Evolutionary conservation across 192 early-diverging fungal genomes (phyloP), one percentile per base, ranked within the genome.

Genomic region (Coemansia sp.): DNA sequence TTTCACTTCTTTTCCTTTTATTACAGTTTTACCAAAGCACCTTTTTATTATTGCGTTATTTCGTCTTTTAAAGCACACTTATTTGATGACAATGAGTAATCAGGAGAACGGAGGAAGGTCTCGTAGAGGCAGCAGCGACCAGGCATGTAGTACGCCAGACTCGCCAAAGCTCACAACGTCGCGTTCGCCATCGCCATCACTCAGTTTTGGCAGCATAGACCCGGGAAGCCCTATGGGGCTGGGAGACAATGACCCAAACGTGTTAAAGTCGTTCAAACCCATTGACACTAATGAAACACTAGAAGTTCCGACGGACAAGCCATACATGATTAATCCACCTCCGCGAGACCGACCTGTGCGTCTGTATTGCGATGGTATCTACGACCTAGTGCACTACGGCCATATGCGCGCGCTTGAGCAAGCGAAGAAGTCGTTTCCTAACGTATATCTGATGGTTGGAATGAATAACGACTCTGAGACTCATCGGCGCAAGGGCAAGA

Each of bases 301-400:
- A 32, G 71, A 73, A 0, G 69, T 79, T 25, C 67, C 76, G 0
- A 67, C 64, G 0, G 71, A 62, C 76, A 69, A 65, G 58, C 75
- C 71, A 50, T 88, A 84, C 69, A 77, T 54, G 24, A 87, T 89
- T 60, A 89, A 89, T 65, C 54, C 81, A 62, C 84, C 88, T 49
- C 88, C 88, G 32, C 77, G 66, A n/a, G 88, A 86, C 74, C 84
- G 88, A 23, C 86, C 87, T 9, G 84, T 92, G 49, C 82, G 92
- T 31, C 84, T 94, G 56, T 94, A 94, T 76, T 90, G 87, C 67
- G 92, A 94, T 79, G 92, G 92, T 14, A 92, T 94, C 53, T 94
- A 89, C 73, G 91, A 92, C 75, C 66, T 92, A 67, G 89, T 92
- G 62, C 91, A 94, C 69, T 89, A 90, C 60, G 92, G 92, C 2